A percentile compares a stretch with the other conserved stretches of the same genome.
phyloP scores from a whole-genome alignment of 495 filamentous ascomycete genomes.

The Staphylotrichum longicolle region DNA sequence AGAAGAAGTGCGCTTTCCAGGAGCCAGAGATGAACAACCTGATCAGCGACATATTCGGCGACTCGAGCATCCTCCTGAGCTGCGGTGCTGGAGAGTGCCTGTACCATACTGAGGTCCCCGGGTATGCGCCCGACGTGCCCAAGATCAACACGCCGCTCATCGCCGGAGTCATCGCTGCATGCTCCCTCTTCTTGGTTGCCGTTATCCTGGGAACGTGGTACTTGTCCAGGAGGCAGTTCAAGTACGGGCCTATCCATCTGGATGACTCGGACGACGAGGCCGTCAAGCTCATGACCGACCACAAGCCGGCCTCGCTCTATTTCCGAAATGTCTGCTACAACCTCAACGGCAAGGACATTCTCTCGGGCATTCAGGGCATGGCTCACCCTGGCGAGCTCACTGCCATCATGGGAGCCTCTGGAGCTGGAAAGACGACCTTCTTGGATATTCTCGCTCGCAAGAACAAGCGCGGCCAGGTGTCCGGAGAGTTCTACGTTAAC shows the following conservation, averaged over 20 bases:
- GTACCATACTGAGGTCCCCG: constrained; percentile 86
- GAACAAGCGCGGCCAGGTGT: constrained; percentile 83
- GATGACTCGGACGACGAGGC: constrained; percentile 91
- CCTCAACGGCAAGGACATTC: constrained; percentile 83
- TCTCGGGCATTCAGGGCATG: constrained; percentile 75
- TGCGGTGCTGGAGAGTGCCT: constrained; percentile 91
- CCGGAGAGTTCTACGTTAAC: constrained; percentile 89
- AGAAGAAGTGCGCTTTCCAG: constrained; percentile 70
- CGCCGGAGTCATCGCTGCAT: constrained; percentile 87
- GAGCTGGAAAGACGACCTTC: constrained; percentile 96
- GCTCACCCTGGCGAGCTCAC: constrained; percentile 88
- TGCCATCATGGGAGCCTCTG: constrained; percentile 97
- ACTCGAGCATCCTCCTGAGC: constrained; percentile 77
- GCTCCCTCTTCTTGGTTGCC: constrained; percentile 80
- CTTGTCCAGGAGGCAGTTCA: constrained; percentile 69
- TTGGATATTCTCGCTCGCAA: constrained; percentile 95
- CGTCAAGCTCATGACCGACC: constrained; percentile 79
- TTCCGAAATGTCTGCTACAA: constrained; percentile 87
- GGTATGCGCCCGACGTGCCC: constrained; percentile 84
- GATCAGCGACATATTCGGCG: constrained; percentile 85
- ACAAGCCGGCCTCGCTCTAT: constrained; percentile 83
- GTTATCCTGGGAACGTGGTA: constrained; percentile 86
- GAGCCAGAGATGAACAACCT: constrained; percentile 88
- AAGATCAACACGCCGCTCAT: constrained; percentile 97
- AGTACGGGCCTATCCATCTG: constrained; percentile 71